Evolutionary conservation across 768 basidiomycete species (phyloP).

Genomic region (Leucosporidium yakuticum): DNA sequence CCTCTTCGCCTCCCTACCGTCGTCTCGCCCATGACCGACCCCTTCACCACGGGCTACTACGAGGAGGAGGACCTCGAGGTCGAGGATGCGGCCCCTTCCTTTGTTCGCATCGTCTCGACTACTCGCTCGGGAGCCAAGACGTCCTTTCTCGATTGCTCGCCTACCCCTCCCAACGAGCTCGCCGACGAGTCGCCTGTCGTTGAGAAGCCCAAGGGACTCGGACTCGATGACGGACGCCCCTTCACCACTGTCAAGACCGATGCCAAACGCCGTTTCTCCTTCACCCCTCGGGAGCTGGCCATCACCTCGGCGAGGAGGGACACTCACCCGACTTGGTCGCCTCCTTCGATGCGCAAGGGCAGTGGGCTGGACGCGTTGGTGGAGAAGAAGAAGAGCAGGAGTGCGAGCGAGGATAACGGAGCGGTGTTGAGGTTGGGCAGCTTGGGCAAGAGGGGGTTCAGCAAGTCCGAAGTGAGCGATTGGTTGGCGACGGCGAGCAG

Average conservation of each 20-base stretch:
- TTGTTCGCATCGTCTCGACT: neutral
- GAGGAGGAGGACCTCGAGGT: neutral
- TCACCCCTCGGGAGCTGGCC: neutral
- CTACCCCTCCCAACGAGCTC: neutral
- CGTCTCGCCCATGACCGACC: slow-evolving; percentile 3
- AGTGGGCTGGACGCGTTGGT: neutral
- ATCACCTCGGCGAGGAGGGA: neutral
- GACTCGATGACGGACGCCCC: neutral
- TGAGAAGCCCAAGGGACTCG: neutral
- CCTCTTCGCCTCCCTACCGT: neutral
- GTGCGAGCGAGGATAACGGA: neutral
- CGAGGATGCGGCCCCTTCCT: neutral
- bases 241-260: neutral
- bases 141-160: neutral
- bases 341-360: slow-evolving; percentile 3
- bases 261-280: neutral
- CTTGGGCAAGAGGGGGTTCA: slow-evolving; percentile 9
- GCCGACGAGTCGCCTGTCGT: no score
- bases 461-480: neutral
- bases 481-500: no score
- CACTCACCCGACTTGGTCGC: slow-evolving; percentile 2
- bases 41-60: neutral
- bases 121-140: neutral
- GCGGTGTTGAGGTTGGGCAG: neutral
- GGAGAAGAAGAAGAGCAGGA: neutral